phyloP scores from a whole-genome alignment of 495 filamentous ascomycete genomes.

The Antarctomyces pellizariae region DNA sequence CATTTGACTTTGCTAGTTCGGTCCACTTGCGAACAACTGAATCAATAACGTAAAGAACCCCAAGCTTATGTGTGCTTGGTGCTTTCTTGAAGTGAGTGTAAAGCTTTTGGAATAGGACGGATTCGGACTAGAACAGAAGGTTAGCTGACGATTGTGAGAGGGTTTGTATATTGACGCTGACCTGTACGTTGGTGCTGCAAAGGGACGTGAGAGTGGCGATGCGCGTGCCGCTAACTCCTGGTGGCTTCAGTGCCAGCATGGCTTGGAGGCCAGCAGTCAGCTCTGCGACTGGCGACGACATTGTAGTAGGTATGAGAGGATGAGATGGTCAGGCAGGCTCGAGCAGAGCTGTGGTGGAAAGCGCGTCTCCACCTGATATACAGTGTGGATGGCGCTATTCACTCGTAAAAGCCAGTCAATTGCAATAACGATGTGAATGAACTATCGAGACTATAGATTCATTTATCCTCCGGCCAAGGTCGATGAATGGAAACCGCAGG shows the following conservation, averaged over 20 bases:
- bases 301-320: constrained; percentile 17
- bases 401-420: too few species aligned
- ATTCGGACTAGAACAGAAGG: constrained; percentile 52
- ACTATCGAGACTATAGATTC: too few species aligned
- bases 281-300: constrained; percentile 66
- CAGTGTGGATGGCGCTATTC: too few species aligned
- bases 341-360: too few species aligned
- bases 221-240: constrained; percentile 79
- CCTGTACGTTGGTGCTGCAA: constrained; percentile 82
- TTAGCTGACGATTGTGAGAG: constrained; percentile 11
- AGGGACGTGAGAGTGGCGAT: constrained; percentile 65
- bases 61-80: constrained; percentile 86
- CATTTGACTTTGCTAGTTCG: constrained; percentile 72
- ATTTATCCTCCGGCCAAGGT: too few species aligned
- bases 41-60: constrained; percentile 99
- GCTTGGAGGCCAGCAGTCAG: constrained; percentile 75
- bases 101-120: constrained; percentile 83
- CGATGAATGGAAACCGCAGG: too few species aligned
- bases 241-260: constrained; percentile 75
- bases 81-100: constrained; percentile 95
- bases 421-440: too few species aligned
- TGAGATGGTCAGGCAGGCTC: too few species aligned
- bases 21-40: constrained; percentile 97
- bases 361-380: too few species aligned
- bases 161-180: constrained; percentile 22